Conservation (phyloP, 1,284 basidiomycete genomes). For the Pholiota adiposa region DNA sequence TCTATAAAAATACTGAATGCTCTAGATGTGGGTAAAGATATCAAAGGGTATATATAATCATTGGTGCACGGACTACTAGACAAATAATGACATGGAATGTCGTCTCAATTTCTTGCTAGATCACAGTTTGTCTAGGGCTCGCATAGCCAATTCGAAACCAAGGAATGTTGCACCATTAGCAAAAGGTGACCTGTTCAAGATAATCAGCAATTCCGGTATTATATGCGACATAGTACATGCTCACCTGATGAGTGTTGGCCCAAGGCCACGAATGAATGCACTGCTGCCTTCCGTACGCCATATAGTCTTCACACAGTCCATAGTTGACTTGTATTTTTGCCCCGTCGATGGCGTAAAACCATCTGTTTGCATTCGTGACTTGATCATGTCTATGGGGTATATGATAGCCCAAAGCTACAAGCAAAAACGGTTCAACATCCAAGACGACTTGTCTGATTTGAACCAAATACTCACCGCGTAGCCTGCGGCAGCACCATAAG, state of each 20-base stretch:
- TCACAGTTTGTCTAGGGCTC: slow-evolving; percentile 52
- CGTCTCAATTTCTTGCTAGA: no score
- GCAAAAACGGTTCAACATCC: slow-evolving; percentile 1
- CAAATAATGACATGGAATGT: no score
- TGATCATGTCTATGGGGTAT: slow-evolving; percentile 95
- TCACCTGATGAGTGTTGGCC: slow-evolving; percentile 89
- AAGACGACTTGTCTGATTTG: background rate
- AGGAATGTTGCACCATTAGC: slow-evolving; percentile 95
- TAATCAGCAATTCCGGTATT: slow-evolving; percentile 15
- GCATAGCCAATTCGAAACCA: slow-evolving; percentile 88
- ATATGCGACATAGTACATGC: slow-evolving; percentile 29
- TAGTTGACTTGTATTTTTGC: slow-evolving; percentile 80
- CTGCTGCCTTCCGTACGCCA: slow-evolving; percentile 81
- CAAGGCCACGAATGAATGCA: slow-evolving; percentile 90
- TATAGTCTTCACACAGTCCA: slow-evolving; percentile 84
- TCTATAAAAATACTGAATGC: background rate
- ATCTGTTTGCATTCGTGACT: slow-evolving; percentile 95
- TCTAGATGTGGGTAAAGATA: no score
- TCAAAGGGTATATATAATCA: no score
- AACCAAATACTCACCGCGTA: slow-evolving; percentile 64
- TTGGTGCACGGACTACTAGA: no score
- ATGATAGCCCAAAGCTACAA: slow-evolving; percentile 80
- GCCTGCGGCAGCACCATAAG: slow-evolving; percentile 87
- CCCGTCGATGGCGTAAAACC: slow-evolving; percentile 75
- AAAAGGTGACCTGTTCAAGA: slow-evolving; percentile 70